phyloP scores from a whole-genome alignment of 139 green algal species.

The Chlorella sp. region DNA sequence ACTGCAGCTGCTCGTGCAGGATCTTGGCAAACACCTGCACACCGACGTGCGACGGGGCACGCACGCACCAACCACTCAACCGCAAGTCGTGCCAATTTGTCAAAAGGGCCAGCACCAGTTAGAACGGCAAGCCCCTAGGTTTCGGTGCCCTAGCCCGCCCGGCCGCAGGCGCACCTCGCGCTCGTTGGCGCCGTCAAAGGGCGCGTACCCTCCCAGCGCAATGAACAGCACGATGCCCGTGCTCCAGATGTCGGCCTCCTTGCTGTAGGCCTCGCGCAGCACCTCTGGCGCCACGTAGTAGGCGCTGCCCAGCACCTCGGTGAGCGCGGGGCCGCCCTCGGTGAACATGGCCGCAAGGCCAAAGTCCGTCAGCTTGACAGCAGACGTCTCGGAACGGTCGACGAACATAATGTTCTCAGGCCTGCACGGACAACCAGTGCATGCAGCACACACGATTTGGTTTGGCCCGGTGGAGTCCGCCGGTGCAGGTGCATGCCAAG shows the following conservation, averaged over 20 bases:
- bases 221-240: conserved; percentile 34
- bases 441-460: no score
- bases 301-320: conserved; percentile 9
- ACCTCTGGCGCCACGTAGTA: conserved; percentile 22
- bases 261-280: conserved; percentile 12
- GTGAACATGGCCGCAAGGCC: conserved; percentile 18
- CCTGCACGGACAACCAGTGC: no score
- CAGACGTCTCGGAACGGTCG: conserved; percentile 1
- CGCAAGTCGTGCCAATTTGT: no score
- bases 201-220: conserved; percentile 21
- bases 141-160: no score
- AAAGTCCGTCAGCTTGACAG: conserved; percentile 37
- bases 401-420: conserved; percentile 23
- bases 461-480: no score
- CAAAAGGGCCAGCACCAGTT: no score
- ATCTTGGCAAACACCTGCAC: conserved; percentile 8
- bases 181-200: conserved; percentile 25
- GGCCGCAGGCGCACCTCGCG: no score
- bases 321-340: conserved; percentile 3
- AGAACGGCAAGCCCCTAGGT: no score
- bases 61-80: no score
- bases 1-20: conserved; percentile 11
- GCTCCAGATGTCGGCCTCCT: conserved; percentile 22
- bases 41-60: no score
- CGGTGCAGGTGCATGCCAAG: no score